Percentiles rank a stretch among this genome's conserved stretches.
phyloP scores from a whole-genome alignment of 2,329 filamentous ascomycete species.

The Iodosphaeria phyllophila region DNA sequence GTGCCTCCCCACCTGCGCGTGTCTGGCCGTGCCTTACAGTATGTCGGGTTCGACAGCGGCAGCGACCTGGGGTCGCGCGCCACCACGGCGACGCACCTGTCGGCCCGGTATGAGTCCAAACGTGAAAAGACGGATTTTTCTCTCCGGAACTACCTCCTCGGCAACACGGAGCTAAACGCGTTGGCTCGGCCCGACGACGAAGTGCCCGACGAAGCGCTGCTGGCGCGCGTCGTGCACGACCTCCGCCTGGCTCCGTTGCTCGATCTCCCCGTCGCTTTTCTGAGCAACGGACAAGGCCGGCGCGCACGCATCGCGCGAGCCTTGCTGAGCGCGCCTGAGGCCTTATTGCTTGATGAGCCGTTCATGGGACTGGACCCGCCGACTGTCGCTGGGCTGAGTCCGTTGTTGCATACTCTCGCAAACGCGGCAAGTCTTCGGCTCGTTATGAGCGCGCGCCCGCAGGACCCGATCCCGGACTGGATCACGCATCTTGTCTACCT shows the following conservation, averaged over 20 bases:
- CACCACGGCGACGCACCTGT: slow-evolving; percentile 62
- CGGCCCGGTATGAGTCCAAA: slow-evolving; percentile 75
- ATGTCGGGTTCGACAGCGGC: slow-evolving; percentile 74
- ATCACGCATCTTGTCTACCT: slow-evolving; percentile 69
- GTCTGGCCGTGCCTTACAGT: slow-evolving; percentile 54
- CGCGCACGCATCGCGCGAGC: slow-evolving; percentile 78
- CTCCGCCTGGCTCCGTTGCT: slow-evolving; percentile 51
- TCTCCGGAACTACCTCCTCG: slow-evolving; percentile 60
- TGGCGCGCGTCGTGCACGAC: slow-evolving; percentile 48
- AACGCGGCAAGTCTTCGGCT: slow-evolving; percentile 49
- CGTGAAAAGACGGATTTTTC: slow-evolving; percentile 80
- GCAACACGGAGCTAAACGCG: slow-evolving; percentile 70
- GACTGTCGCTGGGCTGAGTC: slow-evolving; percentile 53
- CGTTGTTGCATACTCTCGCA: slow-evolving; percentile 50
- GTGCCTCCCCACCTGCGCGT: slow-evolving; percentile 28
- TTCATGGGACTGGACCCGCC: slow-evolving; percentile 92
- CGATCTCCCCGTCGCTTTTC: slow-evolving; percentile 66
- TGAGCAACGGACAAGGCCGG: slow-evolving; percentile 87
- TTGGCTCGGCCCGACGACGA: slow-evolving; percentile 30
- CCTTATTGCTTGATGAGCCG: slow-evolving; percentile 77
- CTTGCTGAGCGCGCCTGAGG: slow-evolving; percentile 57
- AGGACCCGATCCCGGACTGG: slow-evolving; percentile 80
- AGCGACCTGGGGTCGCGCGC: slow-evolving; percentile 29
- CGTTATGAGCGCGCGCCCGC: slow-evolving; percentile 61
- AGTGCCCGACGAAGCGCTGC: slow-evolving; percentile 24